Evolutionary conservation across 176 grass and related monocot genomes (phyloP).

Genomic region (Musa acuminata): DNA sequence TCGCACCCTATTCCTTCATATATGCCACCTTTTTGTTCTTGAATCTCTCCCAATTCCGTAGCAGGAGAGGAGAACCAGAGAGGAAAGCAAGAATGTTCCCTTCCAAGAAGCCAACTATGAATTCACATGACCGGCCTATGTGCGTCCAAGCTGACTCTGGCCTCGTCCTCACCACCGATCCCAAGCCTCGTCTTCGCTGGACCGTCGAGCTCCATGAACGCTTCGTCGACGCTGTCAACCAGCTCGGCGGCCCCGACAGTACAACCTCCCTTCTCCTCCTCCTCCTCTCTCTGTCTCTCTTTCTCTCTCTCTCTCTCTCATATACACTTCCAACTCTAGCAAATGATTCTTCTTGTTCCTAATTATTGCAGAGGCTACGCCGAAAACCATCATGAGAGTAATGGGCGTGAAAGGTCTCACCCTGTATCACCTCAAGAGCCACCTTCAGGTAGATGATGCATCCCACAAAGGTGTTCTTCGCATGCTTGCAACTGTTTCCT

Average conservation of each 20-base stretch:
- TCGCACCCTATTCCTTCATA: slow-evolving; percentile 83
- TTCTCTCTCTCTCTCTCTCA: not conserved
- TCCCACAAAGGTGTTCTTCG: too few relatives aligned
- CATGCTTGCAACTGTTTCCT: too few relatives aligned
- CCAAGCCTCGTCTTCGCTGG: slow-evolving; percentile 94
- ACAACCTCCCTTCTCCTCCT: slow-evolving; percentile 4
- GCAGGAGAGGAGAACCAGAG: slow-evolving; percentile 36
- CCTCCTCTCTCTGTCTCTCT: not conserved
- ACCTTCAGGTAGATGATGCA: slow-evolving; percentile 59
- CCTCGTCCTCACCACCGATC: slow-evolving; percentile 97
- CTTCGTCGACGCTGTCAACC: slow-evolving; percentile 87
- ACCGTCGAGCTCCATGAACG: slow-evolving; percentile 93
- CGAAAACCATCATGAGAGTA: slow-evolving; percentile 98
- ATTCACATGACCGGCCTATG: slow-evolving; percentile 56
- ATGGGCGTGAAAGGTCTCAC: slow-evolving; percentile 99
- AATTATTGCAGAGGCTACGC: slow-evolving; percentile 61
- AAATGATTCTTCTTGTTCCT: not conserved
- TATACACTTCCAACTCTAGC: not conserved
- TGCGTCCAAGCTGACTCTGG: slow-evolving; percentile 83
- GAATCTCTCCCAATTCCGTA: slow-evolving; percentile 81
- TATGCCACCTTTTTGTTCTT: slow-evolving; percentile 49
- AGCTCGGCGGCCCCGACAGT: slow-evolving; percentile 92
- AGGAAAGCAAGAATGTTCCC: slow-evolving; percentile 67
- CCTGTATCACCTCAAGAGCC: slow-evolving; percentile 93
- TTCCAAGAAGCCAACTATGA: slow-evolving; percentile 66